Evolutionary conservation across 176 grass and related monocot genomes (phyloP).

Genomic region (Tuctoria greenei): DNA sequence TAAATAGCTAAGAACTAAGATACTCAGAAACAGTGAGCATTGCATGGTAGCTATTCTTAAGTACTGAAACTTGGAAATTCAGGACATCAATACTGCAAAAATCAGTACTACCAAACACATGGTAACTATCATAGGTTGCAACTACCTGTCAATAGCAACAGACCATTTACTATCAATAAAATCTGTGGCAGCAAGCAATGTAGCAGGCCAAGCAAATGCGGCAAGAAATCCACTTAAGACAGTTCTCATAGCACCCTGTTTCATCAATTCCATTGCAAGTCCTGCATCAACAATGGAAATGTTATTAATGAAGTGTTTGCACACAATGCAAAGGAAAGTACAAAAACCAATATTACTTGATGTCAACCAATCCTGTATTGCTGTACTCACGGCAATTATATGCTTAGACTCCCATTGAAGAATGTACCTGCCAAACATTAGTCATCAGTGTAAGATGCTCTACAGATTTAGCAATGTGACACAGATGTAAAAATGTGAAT

Average conservation of each 20-base stretch:
- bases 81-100: background rate
- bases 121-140: constrained; percentile 3
- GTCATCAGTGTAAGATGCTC: background rate
- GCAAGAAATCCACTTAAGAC: constrained; percentile 74
- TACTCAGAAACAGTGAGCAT: background rate
- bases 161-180: constrained; percentile 99
- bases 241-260: constrained; percentile 87
- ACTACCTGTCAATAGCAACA: constrained; percentile 83
- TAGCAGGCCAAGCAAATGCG: constrained; percentile 84
- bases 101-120: background rate
- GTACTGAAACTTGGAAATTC: background rate
- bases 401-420: constrained; percentile 92
- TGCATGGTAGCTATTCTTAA: background rate
- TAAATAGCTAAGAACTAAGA: background rate
- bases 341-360: constrained; percentile 67
- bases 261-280: constrained; percentile 83
- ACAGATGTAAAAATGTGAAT: constrained; percentile 18
- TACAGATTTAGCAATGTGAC: background rate
- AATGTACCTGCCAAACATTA: constrained; percentile 62
- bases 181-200: constrained; percentile 78
- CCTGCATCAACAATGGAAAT: constrained; percentile 33
- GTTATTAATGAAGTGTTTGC: constrained; percentile 8
- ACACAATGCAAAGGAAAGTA: background rate
- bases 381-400: constrained; percentile 87
- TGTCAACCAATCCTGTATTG: constrained; percentile 98